Percentiles rank a stretch among this genome's conserved stretches.
Conservation (phyloP, 1,284 basidiomycete species). For the Malassezia yamatoensis region DNA sequence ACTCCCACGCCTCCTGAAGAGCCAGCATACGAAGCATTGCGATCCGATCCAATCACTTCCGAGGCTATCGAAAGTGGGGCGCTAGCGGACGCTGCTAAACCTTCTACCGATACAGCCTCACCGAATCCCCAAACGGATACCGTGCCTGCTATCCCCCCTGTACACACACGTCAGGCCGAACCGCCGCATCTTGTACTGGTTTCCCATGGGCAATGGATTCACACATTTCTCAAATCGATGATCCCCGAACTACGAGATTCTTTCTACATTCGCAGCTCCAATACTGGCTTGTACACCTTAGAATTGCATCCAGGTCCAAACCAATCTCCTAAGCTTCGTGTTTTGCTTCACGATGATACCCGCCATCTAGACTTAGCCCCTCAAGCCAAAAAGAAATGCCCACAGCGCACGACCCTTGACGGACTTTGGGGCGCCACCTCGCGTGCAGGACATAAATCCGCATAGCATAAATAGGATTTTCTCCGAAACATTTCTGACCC, state of each 20-base stretch:
- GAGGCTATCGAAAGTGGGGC: too few relatives aligned
- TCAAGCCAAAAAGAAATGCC: background rate
- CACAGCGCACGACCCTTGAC: constrained; percentile 8
- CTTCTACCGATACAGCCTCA: too few relatives aligned
- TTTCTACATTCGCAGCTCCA: constrained; percentile 13
- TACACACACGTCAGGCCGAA: background rate
- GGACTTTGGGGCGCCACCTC: constrained; percentile 2
- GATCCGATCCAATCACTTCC: too few relatives aligned
- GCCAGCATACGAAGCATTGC: background rate
- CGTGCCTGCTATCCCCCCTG: too few relatives aligned
- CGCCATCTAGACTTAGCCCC: constrained; percentile 5
- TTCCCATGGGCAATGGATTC: constrained; percentile 41
- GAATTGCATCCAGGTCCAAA: background rate
- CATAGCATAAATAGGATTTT: background rate
- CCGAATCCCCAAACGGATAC: too few relatives aligned
- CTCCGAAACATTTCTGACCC: background rate
- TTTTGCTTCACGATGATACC: constrained; percentile 12
- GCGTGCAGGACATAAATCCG: background rate
- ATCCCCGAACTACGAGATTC: constrained; percentile 5
- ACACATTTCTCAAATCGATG: constrained; percentile 21
- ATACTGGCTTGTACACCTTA: constrained; percentile 14
- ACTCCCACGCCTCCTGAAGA: background rate
- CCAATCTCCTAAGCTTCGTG: background rate
- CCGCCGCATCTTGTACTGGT: constrained; percentile 32
- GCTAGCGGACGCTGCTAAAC: too few relatives aligned